Conservation (phyloP, 345 rosid genomes). For the Citropsis articulata region DNA sequence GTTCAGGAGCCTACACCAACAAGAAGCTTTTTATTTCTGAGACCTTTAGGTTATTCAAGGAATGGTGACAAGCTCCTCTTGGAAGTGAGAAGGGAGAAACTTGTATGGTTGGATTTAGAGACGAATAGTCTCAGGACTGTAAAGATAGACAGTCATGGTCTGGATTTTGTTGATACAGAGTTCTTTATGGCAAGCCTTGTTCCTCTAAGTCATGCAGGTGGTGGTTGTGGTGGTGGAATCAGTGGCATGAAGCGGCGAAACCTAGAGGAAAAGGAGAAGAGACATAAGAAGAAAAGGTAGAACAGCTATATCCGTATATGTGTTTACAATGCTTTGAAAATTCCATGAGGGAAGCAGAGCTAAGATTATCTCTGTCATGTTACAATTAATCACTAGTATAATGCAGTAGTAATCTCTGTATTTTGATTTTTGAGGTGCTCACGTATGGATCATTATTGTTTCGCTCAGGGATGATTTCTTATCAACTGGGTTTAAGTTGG, state of each 20-base stretch:
- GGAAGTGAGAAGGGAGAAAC: conserved; percentile 35
- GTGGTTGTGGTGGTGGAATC: neutral
- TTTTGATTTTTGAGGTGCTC: neutral
- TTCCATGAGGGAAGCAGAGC: neutral
- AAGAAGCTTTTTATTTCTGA: conserved; percentile 24
- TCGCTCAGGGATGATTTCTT: neutral
- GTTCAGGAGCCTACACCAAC: conserved; percentile 10
- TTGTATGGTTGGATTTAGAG: conserved; percentile 41
- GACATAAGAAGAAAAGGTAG: conserved; percentile 28
- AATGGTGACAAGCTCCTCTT: conserved; percentile 34
- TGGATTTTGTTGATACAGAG: conserved; percentile 27
- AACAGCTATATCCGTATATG: neutral
- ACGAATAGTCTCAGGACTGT: conserved; percentile 24
- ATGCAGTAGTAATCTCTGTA: neutral
- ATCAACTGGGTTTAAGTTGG: neutral
- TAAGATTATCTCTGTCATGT: neutral
- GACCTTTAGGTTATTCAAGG: conserved; percentile 45
- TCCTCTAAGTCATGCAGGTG: conserved; percentile 1
- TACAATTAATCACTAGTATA: neutral
- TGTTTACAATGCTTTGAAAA: neutral
- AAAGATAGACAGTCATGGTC: conserved; percentile 24
- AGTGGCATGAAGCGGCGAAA: conserved; percentile 14
- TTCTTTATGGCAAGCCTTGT: conserved; percentile 51
- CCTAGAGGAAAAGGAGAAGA: conserved; percentile 15
- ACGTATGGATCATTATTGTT: neutral